These are phyloP conservation scores for Exidia glandulosa DNA, from an alignment of 768 basidiomycete genomes.

Conservation along the genomic window DNA sequence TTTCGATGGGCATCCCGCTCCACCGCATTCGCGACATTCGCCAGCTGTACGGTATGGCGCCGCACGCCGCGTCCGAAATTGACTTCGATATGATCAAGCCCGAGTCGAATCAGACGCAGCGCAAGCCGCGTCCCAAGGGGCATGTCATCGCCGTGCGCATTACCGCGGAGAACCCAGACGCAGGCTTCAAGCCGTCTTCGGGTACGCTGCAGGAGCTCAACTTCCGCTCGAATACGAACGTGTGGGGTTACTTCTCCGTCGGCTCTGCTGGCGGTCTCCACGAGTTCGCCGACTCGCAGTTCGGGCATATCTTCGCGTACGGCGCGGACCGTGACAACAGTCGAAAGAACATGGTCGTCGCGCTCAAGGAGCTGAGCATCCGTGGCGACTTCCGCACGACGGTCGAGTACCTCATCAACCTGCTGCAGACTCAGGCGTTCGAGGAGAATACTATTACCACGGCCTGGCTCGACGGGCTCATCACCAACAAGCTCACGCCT, in stretches of 20 bases:
- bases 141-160: constrained; percentile 99
- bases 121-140: constrained; percentile 92
- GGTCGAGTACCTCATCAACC: constrained; percentile 97
- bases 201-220: constrained; percentile 97
- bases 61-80: constrained; percentile 80
- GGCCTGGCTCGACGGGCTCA: constrained; percentile 95
- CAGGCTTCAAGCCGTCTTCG: constrained; percentile 98
- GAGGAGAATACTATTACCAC: constrained; percentile 97
- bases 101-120: constrained; percentile 76
- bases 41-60: constrained; percentile 88
- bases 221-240: constrained; percentile 97
- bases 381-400: constrained; percentile 98
- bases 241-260: constrained; percentile 99
- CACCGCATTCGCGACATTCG: constrained; percentile 95
- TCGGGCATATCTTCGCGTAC: constrained; percentile 98
- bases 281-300: constrained; percentile 98
- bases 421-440: constrained; percentile 91
- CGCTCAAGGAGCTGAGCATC: constrained; percentile 94
- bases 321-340: constrained; percentile 92
- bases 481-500: constrained; percentile 93
- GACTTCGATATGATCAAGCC: constrained; percentile 95
- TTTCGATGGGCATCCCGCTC: constrained; percentile 96
- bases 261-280: constrained; percentile 91
- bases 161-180: constrained; percentile 98
- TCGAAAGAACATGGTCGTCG: constrained; percentile 99